Conservation (phyloP, 2,329 filamentous ascomycete genomes). For the Colletotrichum euphorbiae region DNA sequence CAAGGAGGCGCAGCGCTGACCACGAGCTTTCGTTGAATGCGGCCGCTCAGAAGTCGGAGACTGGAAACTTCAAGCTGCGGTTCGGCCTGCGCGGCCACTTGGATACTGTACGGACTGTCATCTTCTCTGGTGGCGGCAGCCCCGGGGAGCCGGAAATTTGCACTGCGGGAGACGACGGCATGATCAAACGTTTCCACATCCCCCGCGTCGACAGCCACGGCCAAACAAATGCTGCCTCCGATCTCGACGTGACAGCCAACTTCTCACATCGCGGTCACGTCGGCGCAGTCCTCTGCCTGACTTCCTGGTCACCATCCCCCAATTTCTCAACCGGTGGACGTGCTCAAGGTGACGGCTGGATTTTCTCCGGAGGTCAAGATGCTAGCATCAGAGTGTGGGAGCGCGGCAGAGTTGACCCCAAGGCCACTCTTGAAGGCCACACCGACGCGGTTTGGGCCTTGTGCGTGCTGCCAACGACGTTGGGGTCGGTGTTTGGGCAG, state of each 20-base stretch:
- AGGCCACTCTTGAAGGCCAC: constrained; percentile 92
- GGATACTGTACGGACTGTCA: constrained; percentile 92
- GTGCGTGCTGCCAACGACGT: constrained; percentile 87
- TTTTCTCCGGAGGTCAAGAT: constrained; percentile 97
- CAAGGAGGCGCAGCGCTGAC: constrained; percentile 77
- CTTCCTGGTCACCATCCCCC: constrained; percentile 87
- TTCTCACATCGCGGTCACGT: constrained; percentile 95
- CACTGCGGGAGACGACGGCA: constrained; percentile 93
- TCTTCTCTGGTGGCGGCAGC: constrained; percentile 96
- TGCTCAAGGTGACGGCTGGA: constrained; percentile 93
- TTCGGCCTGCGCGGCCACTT: constrained; percentile 94
- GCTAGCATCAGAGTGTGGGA: constrained; percentile 96
- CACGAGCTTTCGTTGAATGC: constrained; percentile 67
- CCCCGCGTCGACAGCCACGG: constrained; percentile 77
- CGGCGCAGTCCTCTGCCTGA: constrained; percentile 88
- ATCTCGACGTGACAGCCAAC: constrained; percentile 91
- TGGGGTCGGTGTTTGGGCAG: constrained; percentile 83
- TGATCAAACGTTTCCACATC: constrained; percentile 97
- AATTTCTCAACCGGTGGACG: constrained; percentile 91
- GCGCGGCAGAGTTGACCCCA: constrained; percentile 91
- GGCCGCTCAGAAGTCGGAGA: constrained; percentile 71
- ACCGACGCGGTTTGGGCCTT: constrained; percentile 97
- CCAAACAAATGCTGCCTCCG: constrained; percentile 67
- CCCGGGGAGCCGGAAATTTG: constrained; percentile 97
- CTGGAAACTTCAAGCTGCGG: constrained; percentile 86